Percentiles rank a stretch among this genome's conserved stretches.
Conservation (phyloP, 2,329 filamentous ascomycete genomes). For the Calonectria pauciramosa region DNA sequence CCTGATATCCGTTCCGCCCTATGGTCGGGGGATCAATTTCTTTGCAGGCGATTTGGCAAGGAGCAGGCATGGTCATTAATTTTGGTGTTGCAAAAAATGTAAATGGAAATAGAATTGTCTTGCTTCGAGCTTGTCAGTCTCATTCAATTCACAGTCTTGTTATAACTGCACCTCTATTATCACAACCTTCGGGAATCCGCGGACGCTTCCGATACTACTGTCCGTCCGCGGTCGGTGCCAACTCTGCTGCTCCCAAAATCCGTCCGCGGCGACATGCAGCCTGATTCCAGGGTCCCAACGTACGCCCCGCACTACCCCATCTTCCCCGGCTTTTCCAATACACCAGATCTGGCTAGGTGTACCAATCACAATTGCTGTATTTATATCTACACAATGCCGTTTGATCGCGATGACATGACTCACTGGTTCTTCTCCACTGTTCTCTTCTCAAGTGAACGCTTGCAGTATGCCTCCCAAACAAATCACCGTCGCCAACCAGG, state of each 20-base stretch:
- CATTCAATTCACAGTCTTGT: not conserved
- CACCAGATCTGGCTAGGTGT: not conserved
- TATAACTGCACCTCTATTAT: not conserved
- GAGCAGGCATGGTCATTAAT: not conserved
- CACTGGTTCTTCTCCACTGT: not conserved
- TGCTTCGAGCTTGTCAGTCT: not conserved
- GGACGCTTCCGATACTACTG: not conserved
- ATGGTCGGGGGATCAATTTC: conserved; percentile 1
- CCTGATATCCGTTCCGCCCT: not conserved
- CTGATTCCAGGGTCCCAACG: not conserved
- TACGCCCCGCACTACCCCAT: not conserved
- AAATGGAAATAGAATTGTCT: not conserved
- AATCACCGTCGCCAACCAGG: not conserved
- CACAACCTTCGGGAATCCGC: not conserved
- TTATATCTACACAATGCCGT: not conserved
- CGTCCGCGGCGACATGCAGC: not conserved
- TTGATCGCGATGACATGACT: not conserved
- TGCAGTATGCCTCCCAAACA: not conserved
- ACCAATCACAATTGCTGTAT: not conserved
- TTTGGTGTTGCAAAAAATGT: not conserved
- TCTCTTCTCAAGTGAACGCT: not conserved
- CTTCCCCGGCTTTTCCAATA: not conserved
- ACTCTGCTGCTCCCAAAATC: not conserved
- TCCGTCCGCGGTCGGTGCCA: conserved; percentile 2
- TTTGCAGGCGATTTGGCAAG: conserved; percentile 2